A percentile compares a stretch with the other conserved stretches of the same genome.
phyloP scores from a whole-genome alignment of 352 stramenopile genomes.

The Globisporangium perplexum region DNA sequence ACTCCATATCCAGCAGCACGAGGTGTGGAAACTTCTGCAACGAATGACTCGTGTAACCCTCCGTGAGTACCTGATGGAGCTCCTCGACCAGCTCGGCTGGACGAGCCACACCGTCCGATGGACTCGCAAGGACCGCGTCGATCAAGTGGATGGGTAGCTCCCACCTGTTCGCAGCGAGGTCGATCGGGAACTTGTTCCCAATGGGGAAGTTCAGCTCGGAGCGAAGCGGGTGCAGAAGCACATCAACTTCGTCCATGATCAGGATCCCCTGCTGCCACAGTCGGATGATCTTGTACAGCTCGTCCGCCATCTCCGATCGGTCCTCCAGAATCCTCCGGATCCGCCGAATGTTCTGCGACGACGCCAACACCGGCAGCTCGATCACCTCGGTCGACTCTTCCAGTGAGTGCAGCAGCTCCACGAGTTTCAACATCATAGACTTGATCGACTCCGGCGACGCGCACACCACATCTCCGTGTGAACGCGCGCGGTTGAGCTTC shows the following conservation, averaged over 20 bases:
- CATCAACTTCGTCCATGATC: slow-evolving; percentile 92
- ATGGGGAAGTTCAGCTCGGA: slow-evolving; percentile 92
- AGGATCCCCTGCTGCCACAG: slow-evolving; percentile 93
- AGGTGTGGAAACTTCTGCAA: slow-evolving; percentile 97
- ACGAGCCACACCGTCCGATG: slow-evolving; percentile 5
- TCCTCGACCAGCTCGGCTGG: slow-evolving; percentile 25
- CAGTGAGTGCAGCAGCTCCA: slow-evolving; percentile 91
- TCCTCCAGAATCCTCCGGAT: slow-evolving; percentile 67
- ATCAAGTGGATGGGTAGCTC: slow-evolving; percentile 91
- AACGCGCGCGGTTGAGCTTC: slow-evolving; percentile 88
- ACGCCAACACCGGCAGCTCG: slow-evolving; percentile 41
- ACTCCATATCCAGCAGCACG: slow-evolving; percentile 95
- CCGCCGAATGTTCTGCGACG: slow-evolving; percentile 69
- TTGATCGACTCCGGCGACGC: slow-evolving; percentile 99
- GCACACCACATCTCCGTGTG: slow-evolving; percentile 95
- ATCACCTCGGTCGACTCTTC: slow-evolving; percentile 79
- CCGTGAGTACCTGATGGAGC: slow-evolving; percentile 88
- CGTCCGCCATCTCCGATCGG: slow-evolving; percentile 86
- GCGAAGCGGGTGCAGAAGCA: slow-evolving; percentile 86
- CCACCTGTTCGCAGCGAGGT: slow-evolving; percentile 88
- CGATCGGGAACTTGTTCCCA: slow-evolving; percentile 89
- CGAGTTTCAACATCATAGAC: slow-evolving; percentile 98
- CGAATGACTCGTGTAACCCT: slow-evolving; percentile 91
- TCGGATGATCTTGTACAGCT: slow-evolving; percentile 81
- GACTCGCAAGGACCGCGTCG: slow-evolving; percentile 88